Base-by-base conservation (phyloP, 1,139 yeast species). In the Debaryomyces subglobosus region DNA sequence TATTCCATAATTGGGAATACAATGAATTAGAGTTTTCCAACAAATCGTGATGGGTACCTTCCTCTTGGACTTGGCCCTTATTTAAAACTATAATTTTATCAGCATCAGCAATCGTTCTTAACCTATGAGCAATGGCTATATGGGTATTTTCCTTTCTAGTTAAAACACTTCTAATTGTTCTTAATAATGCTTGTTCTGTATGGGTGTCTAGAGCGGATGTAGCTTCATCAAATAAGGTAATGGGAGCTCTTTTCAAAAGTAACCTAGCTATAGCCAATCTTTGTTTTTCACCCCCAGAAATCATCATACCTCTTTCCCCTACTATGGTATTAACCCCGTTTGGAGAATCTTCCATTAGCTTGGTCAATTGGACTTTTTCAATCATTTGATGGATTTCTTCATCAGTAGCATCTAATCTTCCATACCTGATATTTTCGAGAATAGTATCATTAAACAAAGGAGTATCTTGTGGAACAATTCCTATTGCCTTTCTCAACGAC, bases 271-370 rank as follows among this genome's bases (percentile, higher is more conserved):
- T 90, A 0, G 99, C 99, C 47, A 94, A 74, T 53, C 99, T 77
- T 67, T 94, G 99, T 64, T 95, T 92, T 66, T 94, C 99, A 49
- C 99, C 99, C 12, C 99, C 99, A 9, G 97, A 90, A 43, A 94
- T 91, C 99, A 94, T 94, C 79, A 94, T 79, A 20, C 99, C 99
- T 58, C 99, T 76, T 67, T 95, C 99, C 44, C 99, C 99, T n/a
- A 94, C 99, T 48, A 89, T 76, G 0, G 99, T 94, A 33, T 86
- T 74, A 39, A 80, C 74, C 1, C 97, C 97, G 12, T 89, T 88
- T 0, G 99, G 98, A 42, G 94, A 71, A 44, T 86, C 89, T 5
- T 67, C 60, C 18, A 95, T 77, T 40, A 92, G 71, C 18, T 70
- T 68, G 50, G 82, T 81, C 49, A 94, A 75, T 60, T 88, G 85